phyloP scores from a whole-genome alignment of 1,284 basidiomycete genomes.

The Mycosarcoma mackinlayi region DNA sequence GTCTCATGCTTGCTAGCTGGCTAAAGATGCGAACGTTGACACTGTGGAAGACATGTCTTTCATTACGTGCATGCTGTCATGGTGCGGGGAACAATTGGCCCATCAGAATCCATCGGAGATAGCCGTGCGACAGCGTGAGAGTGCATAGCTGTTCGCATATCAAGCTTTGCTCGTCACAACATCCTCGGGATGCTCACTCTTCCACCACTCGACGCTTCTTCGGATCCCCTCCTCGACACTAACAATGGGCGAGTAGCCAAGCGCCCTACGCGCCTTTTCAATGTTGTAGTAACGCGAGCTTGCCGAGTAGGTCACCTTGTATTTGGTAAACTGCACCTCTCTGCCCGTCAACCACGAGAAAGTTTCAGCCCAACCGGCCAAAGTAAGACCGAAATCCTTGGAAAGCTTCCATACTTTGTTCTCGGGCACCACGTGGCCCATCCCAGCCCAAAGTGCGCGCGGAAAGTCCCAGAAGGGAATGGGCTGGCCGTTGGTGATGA shows the following conservation, averaged over 20 bases:
- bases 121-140: background rate
- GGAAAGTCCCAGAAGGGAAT: slow-evolving; percentile 96
- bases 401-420: slow-evolving; percentile 56
- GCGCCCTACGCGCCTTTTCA: slow-evolving; percentile 88
- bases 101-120: no score
- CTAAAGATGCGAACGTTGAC: no score
- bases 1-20: background rate
- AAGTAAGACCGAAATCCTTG: slow-evolving; percentile 48
- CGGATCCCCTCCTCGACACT: slow-evolving; percentile 88
- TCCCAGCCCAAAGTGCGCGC: slow-evolving; percentile 80
- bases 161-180: slow-evolving; percentile 35
- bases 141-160: no score
- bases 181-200: slow-evolving; percentile 50
- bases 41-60: background rate
- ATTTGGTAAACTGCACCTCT: slow-evolving; percentile 89
- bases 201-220: slow-evolving; percentile 74
- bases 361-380: slow-evolving; percentile 74
- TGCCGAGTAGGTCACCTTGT: slow-evolving; percentile 78
- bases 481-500: slow-evolving; percentile 97
- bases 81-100: no score
- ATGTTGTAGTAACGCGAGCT: slow-evolving; percentile 88
- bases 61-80: background rate
- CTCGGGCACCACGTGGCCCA: slow-evolving; percentile 50
- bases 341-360: slow-evolving; percentile 81
- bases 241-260: slow-evolving; percentile 92